Base-by-base conservation (phyloP, 257 asterid genomes). In the Thymus mandschuricus region DNA sequence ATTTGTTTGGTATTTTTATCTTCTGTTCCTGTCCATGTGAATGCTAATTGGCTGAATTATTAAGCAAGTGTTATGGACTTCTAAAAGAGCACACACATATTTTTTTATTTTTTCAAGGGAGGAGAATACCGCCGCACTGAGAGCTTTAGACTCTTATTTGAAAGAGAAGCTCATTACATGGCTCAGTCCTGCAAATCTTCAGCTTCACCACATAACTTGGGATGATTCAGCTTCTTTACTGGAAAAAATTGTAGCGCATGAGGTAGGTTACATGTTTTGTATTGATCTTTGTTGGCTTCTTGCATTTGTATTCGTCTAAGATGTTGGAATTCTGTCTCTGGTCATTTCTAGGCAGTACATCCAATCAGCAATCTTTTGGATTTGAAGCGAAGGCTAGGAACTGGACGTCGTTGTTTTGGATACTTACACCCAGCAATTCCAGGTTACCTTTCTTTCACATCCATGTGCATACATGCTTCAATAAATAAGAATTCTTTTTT, bases 151-250 rank as follows among this genome's bases (percentile, higher is more conserved):
- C 77, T 87, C 97, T 40, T 84, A 87, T 84, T 85, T 93, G 83
- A 93, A 91, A 80, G 98, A 93, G 83, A 93, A 91, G 81, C 95
- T 93, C 68, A 81, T 77, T 76, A 87, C 97, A 70, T 91, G 97
- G 96, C 96, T 93, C 66, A 91, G 95, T 83, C 98, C 97, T 64
- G 97, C 97, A 65, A 91, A 84, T 70, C 97, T 93, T 56, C 92
- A 91, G 80, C 97, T 93, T 77, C 91, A 84, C 77, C 80, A 84
- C 64, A 80, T 93, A 75, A 93, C 96, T 29, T 91, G 98, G 98
- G 97, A 93, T 70, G 96, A 87, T 84, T 88, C 97, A 60, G 98
- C 98, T 66, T 91, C 98, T 71, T 83, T 93, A 87, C 75, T 93
- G 94, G 98, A 93, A 73, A 93, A 87, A 80, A 89, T 93, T 73